Evolutionary conservation across 352 stramenopile genomes (phyloP).

Genomic region (Phytophthora macrochlamydospora): DNA sequence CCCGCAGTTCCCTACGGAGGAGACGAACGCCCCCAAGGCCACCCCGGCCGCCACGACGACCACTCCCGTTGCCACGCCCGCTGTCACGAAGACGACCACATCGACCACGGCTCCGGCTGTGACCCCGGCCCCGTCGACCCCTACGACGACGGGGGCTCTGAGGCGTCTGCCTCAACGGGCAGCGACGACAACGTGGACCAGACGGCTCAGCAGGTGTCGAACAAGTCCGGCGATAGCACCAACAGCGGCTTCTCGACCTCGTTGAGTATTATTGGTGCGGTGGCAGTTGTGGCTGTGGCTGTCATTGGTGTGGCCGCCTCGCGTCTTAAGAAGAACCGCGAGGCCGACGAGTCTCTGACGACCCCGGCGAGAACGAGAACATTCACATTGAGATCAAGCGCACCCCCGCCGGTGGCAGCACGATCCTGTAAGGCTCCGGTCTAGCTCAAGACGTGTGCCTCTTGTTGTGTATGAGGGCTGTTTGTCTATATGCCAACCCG

Average conservation of each 20-base stretch:
- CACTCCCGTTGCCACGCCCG: conserved; percentile 8
- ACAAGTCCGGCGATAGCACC: conserved; percentile 25
- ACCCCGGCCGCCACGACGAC: conserved; percentile 14
- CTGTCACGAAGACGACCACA: conserved; percentile 10
- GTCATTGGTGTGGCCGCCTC: conserved; percentile 32
- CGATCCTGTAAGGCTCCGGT: conserved; percentile 38
- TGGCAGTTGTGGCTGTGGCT: conserved; percentile 36
- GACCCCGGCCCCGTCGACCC: conserved; percentile 18
- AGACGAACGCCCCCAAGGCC: conserved; percentile 14
- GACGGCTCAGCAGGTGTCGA: conserved; percentile 33
- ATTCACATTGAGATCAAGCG: conserved; percentile 50
- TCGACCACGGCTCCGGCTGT: conserved; percentile 8
- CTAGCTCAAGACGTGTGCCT: conserved; percentile 8
- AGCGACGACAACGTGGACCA: conserved; percentile 25
- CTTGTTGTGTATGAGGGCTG: conserved; percentile 33
- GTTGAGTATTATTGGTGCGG: conserved; percentile 4
- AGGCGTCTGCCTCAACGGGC: not conserved
- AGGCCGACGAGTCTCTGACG: conserved; percentile 23
- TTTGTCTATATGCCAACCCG: conserved; percentile 25
- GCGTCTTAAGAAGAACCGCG: conserved; percentile 31
- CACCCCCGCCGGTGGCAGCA: conserved; percentile 46
- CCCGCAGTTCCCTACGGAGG: conserved; percentile 38
- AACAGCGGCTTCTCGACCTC: not conserved
- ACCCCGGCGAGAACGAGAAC: conserved; percentile 34
- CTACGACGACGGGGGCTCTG: conserved; percentile 5